Conservation (phyloP, 73 alveolate species). For the Paraurostyla sp. region DNA sequence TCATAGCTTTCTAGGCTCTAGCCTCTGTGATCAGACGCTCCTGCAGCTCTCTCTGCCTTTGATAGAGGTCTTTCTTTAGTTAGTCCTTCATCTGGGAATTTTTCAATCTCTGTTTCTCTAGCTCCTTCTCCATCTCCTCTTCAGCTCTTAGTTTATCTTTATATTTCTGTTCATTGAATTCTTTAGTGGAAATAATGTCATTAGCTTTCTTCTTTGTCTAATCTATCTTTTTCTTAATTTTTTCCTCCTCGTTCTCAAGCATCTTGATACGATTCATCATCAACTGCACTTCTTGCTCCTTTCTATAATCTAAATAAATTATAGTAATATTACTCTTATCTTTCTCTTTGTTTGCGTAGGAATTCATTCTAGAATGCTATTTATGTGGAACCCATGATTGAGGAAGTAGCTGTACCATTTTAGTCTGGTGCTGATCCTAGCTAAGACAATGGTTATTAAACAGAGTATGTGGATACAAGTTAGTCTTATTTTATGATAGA, state of each 20-base stretch:
- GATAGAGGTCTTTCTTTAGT: not conserved
- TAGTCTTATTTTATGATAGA: no score
- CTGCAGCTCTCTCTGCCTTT: not conserved
- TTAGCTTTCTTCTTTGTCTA: constrained; percentile 16
- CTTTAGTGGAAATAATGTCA: constrained; percentile 12
- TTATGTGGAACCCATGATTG: no score
- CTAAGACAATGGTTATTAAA: not conserved
- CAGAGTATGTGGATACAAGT: not conserved
- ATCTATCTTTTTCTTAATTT: constrained; percentile 17
- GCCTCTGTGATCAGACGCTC: not conserved
- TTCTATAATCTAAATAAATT: not conserved
- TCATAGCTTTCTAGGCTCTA: not conserved
- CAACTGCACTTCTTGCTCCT: constrained; percentile 13
- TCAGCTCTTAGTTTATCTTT: not conserved
- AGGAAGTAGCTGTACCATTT: no score
- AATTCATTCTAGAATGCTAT: not conserved
- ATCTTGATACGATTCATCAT: constrained; percentile 34
- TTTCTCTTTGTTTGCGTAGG: constrained; percentile 12
- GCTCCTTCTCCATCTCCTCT: not conserved
- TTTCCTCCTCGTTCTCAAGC: constrained; percentile 42
- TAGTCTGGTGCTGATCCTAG: not conserved
- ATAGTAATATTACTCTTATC: not conserved
- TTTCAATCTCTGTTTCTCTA: constrained; percentile 31
- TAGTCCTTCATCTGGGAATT: constrained; percentile 8
- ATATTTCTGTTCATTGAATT: not conserved